Evolutionary conservation across 2,329 filamentous ascomycete genomes (phyloP).

Genomic region (Akanthomyces muscarius): DNA sequence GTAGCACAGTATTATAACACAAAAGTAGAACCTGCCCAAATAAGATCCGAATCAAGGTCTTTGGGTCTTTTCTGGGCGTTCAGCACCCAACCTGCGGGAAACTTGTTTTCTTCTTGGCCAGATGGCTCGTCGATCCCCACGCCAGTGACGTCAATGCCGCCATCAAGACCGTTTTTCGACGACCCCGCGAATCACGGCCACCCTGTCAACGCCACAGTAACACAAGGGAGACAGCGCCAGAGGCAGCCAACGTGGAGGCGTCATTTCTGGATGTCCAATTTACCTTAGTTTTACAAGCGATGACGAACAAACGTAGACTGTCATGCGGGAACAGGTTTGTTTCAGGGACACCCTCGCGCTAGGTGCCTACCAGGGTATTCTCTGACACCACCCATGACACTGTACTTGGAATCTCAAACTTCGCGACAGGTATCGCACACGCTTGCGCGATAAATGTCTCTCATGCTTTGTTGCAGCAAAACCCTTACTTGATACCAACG

Average conservation of each 20-base stretch:
- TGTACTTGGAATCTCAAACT: no score
- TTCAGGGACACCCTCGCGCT: neutral
- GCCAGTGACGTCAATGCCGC: slow-evolving; percentile 23
- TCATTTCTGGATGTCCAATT: neutral
- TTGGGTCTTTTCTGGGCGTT: neutral
- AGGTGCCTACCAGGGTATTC: neutral
- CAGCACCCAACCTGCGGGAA: neutral
- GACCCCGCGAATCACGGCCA: neutral
- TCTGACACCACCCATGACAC: neutral
- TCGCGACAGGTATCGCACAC: no score
- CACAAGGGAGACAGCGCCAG: neutral
- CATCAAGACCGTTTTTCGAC: neutral
- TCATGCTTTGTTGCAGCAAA: no score
- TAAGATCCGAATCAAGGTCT: neutral
- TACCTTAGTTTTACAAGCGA: neutral
- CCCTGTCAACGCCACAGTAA: neutral
- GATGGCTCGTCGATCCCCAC: slow-evolving; percentile 9
- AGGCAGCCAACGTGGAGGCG: neutral
- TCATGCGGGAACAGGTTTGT: neutral
- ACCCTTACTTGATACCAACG: no score
- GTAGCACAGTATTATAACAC: neutral
- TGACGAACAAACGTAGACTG: neutral
- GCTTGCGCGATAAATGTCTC: no score
- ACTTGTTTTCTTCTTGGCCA: slow-evolving; percentile 10
- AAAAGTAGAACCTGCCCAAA: neutral